Percentiles rank a stretch among this genome's conserved stretches.
These are phyloP conservation scores for Saturnispora besseyi DNA, from an alignment of 805 yeast species.

Conservation along the genomic window DNA sequence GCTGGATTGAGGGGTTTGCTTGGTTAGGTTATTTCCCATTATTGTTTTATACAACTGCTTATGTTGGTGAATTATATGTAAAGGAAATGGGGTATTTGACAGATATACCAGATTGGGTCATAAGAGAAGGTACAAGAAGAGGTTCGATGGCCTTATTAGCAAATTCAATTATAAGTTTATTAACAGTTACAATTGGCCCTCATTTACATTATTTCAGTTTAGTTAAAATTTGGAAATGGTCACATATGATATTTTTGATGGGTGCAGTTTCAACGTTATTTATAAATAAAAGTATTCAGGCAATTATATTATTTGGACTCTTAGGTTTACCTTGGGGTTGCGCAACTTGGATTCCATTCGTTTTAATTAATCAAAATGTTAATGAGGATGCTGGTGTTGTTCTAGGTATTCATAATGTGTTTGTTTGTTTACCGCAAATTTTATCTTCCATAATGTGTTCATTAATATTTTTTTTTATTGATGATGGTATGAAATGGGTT, in stretches of 20 bases:
- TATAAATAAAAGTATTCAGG: constrained; percentile 32
- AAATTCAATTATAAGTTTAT: constrained; percentile 40
- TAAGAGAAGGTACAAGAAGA: constrained; percentile 35
- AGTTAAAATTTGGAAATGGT: constrained; percentile 35
- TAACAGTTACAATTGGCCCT: constrained; percentile 38
- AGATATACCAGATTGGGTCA: constrained; percentile 27
- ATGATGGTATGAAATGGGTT: constrained; percentile 46
- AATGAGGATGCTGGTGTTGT: constrained; percentile 51
- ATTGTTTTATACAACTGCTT: constrained; percentile 56
- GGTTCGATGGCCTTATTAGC: constrained; percentile 45
- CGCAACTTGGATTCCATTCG: constrained; percentile 61
- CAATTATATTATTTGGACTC: constrained; percentile 41
- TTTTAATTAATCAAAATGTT: constrained; percentile 42
- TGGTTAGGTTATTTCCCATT: constrained; percentile 65
- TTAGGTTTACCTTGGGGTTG: constrained; percentile 59
- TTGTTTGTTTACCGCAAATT: constrained; percentile 51
- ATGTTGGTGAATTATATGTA: constrained; percentile 50
- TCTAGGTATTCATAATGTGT: constrained; percentile 49
- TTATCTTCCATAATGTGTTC: constrained; percentile 41
- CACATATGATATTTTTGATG: constrained; percentile 42
- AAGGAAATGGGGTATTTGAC: constrained; percentile 31
- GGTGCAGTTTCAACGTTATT: constrained; percentile 42
- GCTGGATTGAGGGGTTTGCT: constrained; percentile 52
- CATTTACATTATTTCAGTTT: constrained; percentile 25
- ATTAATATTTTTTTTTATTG: constrained; percentile 35